Conservation (phyloP, 1,284 basidiomycete genomes). For the Marasmius fiardii region DNA sequence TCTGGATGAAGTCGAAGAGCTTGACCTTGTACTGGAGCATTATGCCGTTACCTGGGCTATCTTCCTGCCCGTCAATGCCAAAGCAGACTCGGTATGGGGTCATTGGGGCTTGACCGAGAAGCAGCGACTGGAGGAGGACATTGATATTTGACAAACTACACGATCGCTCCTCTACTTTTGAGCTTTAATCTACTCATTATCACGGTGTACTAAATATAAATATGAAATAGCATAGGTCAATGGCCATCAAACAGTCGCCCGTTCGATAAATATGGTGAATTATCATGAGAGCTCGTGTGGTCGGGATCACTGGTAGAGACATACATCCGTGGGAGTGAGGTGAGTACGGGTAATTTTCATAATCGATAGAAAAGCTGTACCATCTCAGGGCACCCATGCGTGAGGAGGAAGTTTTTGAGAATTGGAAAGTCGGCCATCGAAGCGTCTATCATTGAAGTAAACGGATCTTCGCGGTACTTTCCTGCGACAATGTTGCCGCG, state of each 20-base stretch:
- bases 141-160: not conserved
- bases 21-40: slow-evolving; percentile 83
- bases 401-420: slow-evolving; percentile 71
- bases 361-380: slow-evolving; percentile 9
- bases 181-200: not conserved
- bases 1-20: slow-evolving; percentile 90
- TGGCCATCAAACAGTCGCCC: too few relatives aligned
- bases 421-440: slow-evolving; percentile 80
- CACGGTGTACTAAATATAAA: too few relatives aligned
- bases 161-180: not conserved
- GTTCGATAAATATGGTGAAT: too few relatives aligned
- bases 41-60: slow-evolving; percentile 85
- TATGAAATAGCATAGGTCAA: too few relatives aligned
- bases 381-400: slow-evolving; percentile 47
- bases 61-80: slow-evolving; percentile 19
- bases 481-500: slow-evolving; percentile 73
- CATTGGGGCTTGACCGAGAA: slow-evolving; percentile 35
- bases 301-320: not conserved
- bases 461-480: slow-evolving; percentile 68
- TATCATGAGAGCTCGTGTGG: too few relatives aligned
- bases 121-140: slow-evolving; percentile 4
- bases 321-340: not conserved
- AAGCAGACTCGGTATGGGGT: slow-evolving; percentile 25
- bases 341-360: not conserved
- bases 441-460: slow-evolving; percentile 64